Percentiles rank a stretch among this genome's conserved stretches.
These are phyloP conservation scores for Rosellinia necatrix DNA, from an alignment of 2,329 filamentous ascomycete genomes.

Conservation along the genomic window DNA sequence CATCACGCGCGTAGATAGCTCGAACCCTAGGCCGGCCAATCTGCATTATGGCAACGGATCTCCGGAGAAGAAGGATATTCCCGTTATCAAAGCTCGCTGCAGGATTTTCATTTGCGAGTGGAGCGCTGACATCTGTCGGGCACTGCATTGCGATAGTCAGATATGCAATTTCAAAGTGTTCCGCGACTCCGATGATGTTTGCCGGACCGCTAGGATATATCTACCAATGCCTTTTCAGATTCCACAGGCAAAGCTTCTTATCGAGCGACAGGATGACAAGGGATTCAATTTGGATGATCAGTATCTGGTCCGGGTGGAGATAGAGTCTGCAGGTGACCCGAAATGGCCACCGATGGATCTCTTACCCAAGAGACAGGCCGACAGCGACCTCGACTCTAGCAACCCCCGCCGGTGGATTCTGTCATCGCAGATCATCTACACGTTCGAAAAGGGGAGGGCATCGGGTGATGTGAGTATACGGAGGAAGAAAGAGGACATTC, in stretches of 20 bases:
- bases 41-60: conserved; percentile 44
- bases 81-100: conserved; percentile 47
- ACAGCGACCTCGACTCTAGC: conserved; percentile 34
- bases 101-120: conserved; percentile 48
- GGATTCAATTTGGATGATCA: conserved; percentile 54
- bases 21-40: conserved; percentile 44
- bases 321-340: conserved; percentile 55
- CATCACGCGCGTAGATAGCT: conserved; percentile 54
- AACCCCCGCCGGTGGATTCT: conserved; percentile 39
- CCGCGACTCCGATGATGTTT: conserved; percentile 52
- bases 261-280: conserved; percentile 53
- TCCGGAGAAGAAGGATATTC: conserved; percentile 43
- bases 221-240: conserved; percentile 56
- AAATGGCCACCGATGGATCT: conserved; percentile 59
- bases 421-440: conserved; percentile 36
- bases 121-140: conserved; percentile 43
- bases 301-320: conserved; percentile 57
- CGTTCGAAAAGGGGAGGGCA: conserved; percentile 38
- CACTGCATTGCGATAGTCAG: conserved; percentile 60
- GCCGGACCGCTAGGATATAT: conserved; percentile 54
- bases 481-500: conserved; percentile 33
- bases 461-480: conserved; percentile 35
- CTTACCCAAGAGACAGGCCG: conserved; percentile 35
- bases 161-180: conserved; percentile 57
- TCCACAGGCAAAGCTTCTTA: conserved; percentile 55